Evolutionary conservation across 352 stramenopile species (phyloP).

Genomic region (Phytophthora sp.): DNA sequence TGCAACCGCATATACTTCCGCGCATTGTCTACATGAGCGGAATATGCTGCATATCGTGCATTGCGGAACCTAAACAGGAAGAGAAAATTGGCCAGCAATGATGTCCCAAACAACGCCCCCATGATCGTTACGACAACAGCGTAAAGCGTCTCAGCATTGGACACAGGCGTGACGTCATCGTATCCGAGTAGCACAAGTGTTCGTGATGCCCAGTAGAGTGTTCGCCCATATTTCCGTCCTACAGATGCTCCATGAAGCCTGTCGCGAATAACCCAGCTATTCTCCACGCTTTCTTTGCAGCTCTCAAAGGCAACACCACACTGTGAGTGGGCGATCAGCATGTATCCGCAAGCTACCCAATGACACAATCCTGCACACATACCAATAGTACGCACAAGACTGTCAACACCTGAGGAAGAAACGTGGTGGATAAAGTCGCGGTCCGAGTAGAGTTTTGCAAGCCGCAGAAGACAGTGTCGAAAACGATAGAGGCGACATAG

Average conservation of each 20-base stretch:
- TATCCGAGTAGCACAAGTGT: conserved; percentile 69
- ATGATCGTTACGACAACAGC: conserved; percentile 48
- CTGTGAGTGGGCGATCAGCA: conserved; percentile 62
- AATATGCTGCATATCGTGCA: conserved; percentile 53
- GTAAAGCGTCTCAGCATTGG: conserved; percentile 59
- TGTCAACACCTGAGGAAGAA: conserved; percentile 63
- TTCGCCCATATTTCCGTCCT: conserved; percentile 54
- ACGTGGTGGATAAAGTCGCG: conserved; percentile 43
- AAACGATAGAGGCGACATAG: conserved; percentile 58
- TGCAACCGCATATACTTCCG: conserved; percentile 76
- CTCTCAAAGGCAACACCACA: conserved; percentile 58
- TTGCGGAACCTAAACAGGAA: conserved; percentile 77
- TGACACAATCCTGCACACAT: conserved; percentile 42
- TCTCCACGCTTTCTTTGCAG: conserved; percentile 44
- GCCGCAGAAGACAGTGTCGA: conserved; percentile 34
- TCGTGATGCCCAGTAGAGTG: conserved; percentile 63
- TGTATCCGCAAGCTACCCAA: conserved; percentile 69
- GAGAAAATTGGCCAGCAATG: conserved; percentile 65
- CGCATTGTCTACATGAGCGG: conserved; percentile 69
- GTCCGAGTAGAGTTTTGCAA: conserved; percentile 61
- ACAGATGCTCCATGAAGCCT: conserved; percentile 46
- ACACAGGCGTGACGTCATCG: conserved; percentile 69
- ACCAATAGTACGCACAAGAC: conserved; percentile 44
- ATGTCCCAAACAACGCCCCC: conserved; percentile 57
- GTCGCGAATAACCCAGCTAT: conserved; percentile 68